Percentiles rank a stretch among this genome's conserved stretches.
phyloP scores from a whole-genome alignment of 225 moss, liverwort and hornwort species.

The Asterella californica region DNA sequence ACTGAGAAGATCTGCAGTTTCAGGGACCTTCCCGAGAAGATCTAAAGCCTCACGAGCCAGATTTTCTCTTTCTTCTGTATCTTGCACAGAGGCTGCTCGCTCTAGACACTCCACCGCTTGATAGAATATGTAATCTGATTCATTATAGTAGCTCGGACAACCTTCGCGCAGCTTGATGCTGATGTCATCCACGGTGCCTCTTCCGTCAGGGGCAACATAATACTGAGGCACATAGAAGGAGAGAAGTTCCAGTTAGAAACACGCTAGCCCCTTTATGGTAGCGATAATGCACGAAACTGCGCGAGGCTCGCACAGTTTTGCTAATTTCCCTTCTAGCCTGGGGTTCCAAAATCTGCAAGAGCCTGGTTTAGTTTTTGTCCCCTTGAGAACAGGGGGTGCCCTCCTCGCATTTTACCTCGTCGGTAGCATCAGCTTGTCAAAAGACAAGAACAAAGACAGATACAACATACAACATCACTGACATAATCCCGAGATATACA shows the following conservation, averaged over 20 bases:
- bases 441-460: too few relatives aligned
- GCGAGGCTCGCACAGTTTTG: too few relatives aligned
- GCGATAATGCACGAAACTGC: too few relatives aligned
- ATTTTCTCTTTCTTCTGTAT: constrained; percentile 75
- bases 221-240: constrained; percentile 51
- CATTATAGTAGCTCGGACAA: constrained; percentile 98
- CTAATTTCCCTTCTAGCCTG: too few relatives aligned
- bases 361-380: too few relatives aligned
- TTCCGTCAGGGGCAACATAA: constrained; percentile 91
- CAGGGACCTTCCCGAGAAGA: constrained; percentile 84
- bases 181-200: constrained; percentile 98
- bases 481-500: background rate
- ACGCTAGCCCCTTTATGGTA: background rate
- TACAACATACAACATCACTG: too few relatives aligned
- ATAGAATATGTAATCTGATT: constrained; percentile 95
- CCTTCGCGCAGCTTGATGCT: constrained; percentile 92
- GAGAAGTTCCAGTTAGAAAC: background rate
- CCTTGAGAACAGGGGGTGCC: too few relatives aligned
- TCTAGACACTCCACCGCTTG: constrained; percentile 97
- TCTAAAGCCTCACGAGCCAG: constrained; percentile 90
- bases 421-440: too few relatives aligned
- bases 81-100: constrained; percentile 68
- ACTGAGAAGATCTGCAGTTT: constrained; percentile 89
- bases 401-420: too few relatives aligned
- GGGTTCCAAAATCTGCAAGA: too few relatives aligned